Percentiles rank a stretch among this genome's conserved stretches.
These are phyloP conservation scores for Thalassia testudinum DNA, from an alignment of 116 monocot genomes.

Conservation along the genomic window DNA sequence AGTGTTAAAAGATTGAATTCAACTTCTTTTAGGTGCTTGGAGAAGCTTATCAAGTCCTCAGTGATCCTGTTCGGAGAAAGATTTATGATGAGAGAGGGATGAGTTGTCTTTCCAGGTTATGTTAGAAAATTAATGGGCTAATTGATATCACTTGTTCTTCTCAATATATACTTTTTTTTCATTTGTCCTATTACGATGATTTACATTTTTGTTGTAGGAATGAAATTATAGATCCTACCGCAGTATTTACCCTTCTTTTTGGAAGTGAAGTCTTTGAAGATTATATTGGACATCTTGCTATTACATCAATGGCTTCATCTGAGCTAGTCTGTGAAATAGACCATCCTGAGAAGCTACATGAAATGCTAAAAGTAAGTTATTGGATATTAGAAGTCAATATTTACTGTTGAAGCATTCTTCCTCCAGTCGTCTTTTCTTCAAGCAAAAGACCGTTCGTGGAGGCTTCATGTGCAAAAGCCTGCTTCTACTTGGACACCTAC, in stretches of 20 bases:
- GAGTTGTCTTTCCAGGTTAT: conserved; percentile 36
- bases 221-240: conserved; percentile 52
- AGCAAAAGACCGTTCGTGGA: no score
- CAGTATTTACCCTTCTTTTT: conserved; percentile 71
- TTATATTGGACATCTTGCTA: conserved; percentile 66
- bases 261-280: conserved; percentile 79
- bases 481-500: no score
- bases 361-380: conserved; percentile 53
- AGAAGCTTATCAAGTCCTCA: conserved; percentile 74
- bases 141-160: no score
- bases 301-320: conserved; percentile 55
- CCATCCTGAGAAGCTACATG: conserved; percentile 50
- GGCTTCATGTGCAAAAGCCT: no score
- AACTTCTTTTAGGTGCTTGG: conserved; percentile 48
- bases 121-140: no score
- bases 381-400: no score
- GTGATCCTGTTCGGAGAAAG: conserved; percentile 56
- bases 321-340: conserved; percentile 32
- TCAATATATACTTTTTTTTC: no score
- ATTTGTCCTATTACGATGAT: no score
- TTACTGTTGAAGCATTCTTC: no score
- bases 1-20: no score
- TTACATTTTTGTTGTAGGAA: no score
- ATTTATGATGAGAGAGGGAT: conserved; percentile 57
- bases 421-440: no score